Percentiles rank a stretch among this genome's conserved stretches.
These are phyloP conservation scores for Colletotrichum cuscutae DNA, from an alignment of 2,329 filamentous ascomycete genomes.

Conservation along the genomic window DNA sequence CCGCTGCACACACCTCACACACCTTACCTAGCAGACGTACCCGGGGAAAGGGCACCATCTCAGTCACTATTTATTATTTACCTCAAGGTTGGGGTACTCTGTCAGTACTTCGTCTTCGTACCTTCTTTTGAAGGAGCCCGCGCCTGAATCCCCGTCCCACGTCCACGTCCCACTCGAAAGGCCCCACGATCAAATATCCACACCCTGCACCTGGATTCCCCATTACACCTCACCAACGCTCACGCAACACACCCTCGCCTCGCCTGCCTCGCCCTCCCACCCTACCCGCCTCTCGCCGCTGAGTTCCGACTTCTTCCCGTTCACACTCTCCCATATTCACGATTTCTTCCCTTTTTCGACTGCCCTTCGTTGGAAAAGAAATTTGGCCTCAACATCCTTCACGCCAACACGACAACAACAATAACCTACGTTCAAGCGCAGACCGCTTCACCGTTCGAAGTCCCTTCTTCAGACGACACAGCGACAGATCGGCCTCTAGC, in stretches of 20 bases:
- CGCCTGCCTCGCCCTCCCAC: constrained; percentile 5
- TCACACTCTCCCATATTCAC: not conserved
- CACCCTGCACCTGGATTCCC: constrained; percentile 11
- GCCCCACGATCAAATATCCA: constrained; percentile 29
- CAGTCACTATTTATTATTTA: not conserved
- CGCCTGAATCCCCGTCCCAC: constrained; percentile 5
- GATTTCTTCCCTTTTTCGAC: not conserved
- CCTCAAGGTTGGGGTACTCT: not conserved
- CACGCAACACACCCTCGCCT: constrained; percentile 19
- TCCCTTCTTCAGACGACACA: constrained; percentile 27
- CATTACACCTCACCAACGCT: constrained; percentile 20
- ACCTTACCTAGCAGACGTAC: not conserved
- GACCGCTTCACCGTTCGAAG: constrained; percentile 20
- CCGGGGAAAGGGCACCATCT: not conserved
- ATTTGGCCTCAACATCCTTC: not conserved
- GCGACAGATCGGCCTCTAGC: constrained; percentile 17
- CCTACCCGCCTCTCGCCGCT: constrained; percentile 12
- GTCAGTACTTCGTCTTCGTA: not conserved
- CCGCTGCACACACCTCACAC: not conserved
- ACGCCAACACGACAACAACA: not conserved
- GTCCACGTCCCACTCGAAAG: constrained; percentile 21
- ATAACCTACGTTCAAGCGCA: constrained; percentile 5
- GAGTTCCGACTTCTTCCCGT: constrained; percentile 21
- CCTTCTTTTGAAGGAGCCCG: not conserved
- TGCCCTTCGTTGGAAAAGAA: not conserved